Evolutionary conservation across 495 filamentous ascomycete species (phyloP), one percentile per base, ranked within the genome.

Genomic region (Hypoxylon fragiforme): DNA sequence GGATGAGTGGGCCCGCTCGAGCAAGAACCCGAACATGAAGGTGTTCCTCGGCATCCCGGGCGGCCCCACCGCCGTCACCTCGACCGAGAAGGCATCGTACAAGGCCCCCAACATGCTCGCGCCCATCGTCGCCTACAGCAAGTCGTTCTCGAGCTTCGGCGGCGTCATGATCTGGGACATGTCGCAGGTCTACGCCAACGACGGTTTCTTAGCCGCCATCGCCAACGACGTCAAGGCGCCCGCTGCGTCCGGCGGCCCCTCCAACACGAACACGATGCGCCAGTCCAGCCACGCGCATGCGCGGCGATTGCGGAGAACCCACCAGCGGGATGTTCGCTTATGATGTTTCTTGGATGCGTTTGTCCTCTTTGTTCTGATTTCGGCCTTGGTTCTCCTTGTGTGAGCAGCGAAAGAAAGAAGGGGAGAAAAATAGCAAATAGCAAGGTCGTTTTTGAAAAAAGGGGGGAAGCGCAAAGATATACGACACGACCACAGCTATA

Each of bases 131-230:
- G 42, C 68, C 14, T 81, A 81, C 51, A 64, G 69, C 51, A 73
- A 79, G 69, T 60, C 63, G 16, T 83, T 81, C 58, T 51, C 66
- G 0, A 85, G 79, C 62, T 85, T 88, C 52, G 85, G 84, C 3
- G 86, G 86, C 11, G 79, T 87, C 3, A 87, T 88, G 86, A 70
- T 86, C 53, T 89, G 85, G 86, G 86, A 89, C 73, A 77, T 77
- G 46, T 78, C 69, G 7, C 83, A 86, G 67, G 79, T 79, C 4
- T 80, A 78, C 50, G 70, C 66, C 31, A 88, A 87, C 55, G 7
- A 63, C 3, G 82, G 79, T 5, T 85, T 85, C 57, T 61, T 87
- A 49, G 52, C 52, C 26, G 20, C 48, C 19, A 6, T 62, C 13
- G 19, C 52, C 19, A 41, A 24, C 32, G 48, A 48, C 12, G 34